A percentile compares a stretch with the other conserved stretches of the same genome.
These are phyloP conservation scores for Cytospora piceae DNA, from an alignment of 2,329 filamentous ascomycete genomes.

Conservation along the genomic window DNA sequence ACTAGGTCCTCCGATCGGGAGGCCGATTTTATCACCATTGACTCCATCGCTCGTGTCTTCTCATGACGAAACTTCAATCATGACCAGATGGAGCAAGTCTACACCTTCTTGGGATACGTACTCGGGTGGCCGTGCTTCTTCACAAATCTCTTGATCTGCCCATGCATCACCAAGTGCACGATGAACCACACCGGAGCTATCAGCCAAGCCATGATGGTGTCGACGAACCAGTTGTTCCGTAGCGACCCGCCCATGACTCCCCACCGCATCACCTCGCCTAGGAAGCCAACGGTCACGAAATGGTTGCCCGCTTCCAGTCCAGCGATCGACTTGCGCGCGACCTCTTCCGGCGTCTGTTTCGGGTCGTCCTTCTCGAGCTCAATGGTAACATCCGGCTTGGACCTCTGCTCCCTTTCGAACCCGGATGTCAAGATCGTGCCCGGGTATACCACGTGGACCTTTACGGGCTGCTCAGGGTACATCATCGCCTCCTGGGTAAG, in stretches of 20 bases:
- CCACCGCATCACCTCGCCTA: constrained; percentile 74
- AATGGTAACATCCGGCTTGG: constrained; percentile 80
- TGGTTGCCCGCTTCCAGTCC: constrained; percentile 82
- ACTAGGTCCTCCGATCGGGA: not conserved
- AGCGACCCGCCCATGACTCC: constrained; percentile 57
- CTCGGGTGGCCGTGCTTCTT: constrained; percentile 63
- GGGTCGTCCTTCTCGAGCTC: constrained; percentile 83
- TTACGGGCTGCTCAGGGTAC: constrained; percentile 74
- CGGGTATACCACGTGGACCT: constrained; percentile 81
- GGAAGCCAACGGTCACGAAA: constrained; percentile 73
- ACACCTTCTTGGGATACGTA: constrained; percentile 46
- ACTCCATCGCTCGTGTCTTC: not conserved
- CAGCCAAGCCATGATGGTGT: constrained; percentile 60
- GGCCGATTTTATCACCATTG: not conserved
- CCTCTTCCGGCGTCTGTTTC: constrained; percentile 75
- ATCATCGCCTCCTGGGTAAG: constrained; percentile 82
- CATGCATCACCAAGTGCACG: constrained; percentile 58
- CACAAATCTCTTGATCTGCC: constrained; percentile 59
- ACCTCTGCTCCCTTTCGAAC: constrained; percentile 72
- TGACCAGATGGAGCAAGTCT: not conserved
- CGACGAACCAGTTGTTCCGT: constrained; percentile 63
- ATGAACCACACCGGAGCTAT: constrained; percentile 61
- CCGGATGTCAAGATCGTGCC: constrained; percentile 82
- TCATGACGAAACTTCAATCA: not conserved
- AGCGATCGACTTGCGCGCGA: constrained; percentile 70